Evolutionary conservation across 2,329 filamentous ascomycete species (phyloP).

Genomic region (Nectriaceae sp.): DNA sequence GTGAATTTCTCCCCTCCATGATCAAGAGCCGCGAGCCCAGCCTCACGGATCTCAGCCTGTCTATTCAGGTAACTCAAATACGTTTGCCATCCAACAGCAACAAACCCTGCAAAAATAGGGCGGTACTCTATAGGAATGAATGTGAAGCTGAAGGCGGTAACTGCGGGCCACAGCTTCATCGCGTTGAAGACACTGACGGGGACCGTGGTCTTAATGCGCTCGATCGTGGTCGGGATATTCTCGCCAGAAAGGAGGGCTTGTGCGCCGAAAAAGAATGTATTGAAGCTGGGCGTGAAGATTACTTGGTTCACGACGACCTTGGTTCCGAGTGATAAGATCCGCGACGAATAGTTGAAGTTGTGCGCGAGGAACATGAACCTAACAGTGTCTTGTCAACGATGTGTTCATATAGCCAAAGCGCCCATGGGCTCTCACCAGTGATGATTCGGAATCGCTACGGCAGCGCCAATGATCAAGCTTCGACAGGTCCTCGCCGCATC

Average conservation of each 20-base stretch:
- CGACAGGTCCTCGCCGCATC: slow-evolving; percentile 69
- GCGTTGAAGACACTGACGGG: slow-evolving; percentile 77
- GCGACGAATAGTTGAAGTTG: slow-evolving; percentile 82
- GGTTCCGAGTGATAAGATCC: slow-evolving; percentile 66
- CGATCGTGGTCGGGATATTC: slow-evolving; percentile 61
- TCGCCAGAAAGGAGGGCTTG: slow-evolving; percentile 76
- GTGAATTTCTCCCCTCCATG: too few species aligned
- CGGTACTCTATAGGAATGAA: slow-evolving; percentile 79
- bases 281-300: slow-evolving; percentile 81
- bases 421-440: slow-evolving; percentile 63
- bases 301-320: slow-evolving; percentile 83
- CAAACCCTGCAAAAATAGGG: slow-evolving; percentile 74
- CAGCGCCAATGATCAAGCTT: slow-evolving; percentile 72
- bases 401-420: too few species aligned
- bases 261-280: slow-evolving; percentile 79
- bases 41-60: slow-evolving; percentile 56
- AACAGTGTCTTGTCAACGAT: not conserved
- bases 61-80: slow-evolving; percentile 83
- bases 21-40: not conserved
- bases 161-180: slow-evolving; percentile 84
- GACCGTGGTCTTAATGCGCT: slow-evolving; percentile 74
- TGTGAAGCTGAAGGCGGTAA: slow-evolving; percentile 86
- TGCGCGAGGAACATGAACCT: slow-evolving; percentile 80
- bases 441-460: slow-evolving; percentile 76
- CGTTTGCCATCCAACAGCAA: slow-evolving; percentile 90